Percentiles rank a stretch among this genome's conserved stretches.
These are phyloP conservation scores for Hanseniaspora taiwanica DNA, from an alignment of 805 yeast species.

Conservation along the genomic window DNA sequence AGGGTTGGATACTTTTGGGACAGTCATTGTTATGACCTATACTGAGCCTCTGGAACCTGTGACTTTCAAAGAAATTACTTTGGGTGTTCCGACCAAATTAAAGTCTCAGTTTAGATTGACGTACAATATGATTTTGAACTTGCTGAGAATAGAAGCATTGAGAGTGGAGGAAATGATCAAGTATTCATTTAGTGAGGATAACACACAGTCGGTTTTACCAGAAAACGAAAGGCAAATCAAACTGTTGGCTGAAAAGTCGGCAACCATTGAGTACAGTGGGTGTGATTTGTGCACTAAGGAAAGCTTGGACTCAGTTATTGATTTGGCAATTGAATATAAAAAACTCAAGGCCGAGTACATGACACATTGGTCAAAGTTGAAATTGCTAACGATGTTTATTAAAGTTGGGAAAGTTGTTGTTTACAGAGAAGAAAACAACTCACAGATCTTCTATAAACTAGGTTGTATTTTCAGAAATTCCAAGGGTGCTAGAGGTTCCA, in stretches of 20 bases:
- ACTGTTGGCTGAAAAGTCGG: constrained; percentile 35
- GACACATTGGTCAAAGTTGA: constrained; percentile 32
- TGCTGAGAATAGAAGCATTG: constrained; percentile 84
- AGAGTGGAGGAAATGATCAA: constrained; percentile 98
- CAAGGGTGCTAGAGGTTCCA: constrained; percentile 7
- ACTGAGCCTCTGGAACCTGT: constrained; percentile 44
- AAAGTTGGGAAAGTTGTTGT: constrained; percentile 44
- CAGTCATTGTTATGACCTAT: constrained; percentile 85
- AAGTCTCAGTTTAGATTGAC: constrained; percentile 89
- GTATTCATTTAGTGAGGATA: constrained; percentile 85
- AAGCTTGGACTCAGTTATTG: constrained; percentile 30
- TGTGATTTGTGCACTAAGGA: constrained; percentile 26
- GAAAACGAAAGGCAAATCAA: constrained; percentile 64
- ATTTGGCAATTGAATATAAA: constrained; percentile 33
- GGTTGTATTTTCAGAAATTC: constrained; percentile 39
- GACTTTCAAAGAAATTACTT: constrained; percentile 63
- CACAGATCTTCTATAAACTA: constrained; percentile 11
- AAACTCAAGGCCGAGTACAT: constrained; percentile 33
- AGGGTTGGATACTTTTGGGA: constrained; percentile 87
- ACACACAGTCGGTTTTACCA: constrained; percentile 73
- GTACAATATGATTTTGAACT: constrained; percentile 86
- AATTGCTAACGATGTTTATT: constrained; percentile 35
- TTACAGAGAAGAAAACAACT: constrained; percentile 35
- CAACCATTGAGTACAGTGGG: constrained; percentile 24
- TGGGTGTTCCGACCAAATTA: constrained; percentile 84